phyloP scores from a whole-genome alignment of 352 stramenopile species.

The Pythium brachiatum region DNA sequence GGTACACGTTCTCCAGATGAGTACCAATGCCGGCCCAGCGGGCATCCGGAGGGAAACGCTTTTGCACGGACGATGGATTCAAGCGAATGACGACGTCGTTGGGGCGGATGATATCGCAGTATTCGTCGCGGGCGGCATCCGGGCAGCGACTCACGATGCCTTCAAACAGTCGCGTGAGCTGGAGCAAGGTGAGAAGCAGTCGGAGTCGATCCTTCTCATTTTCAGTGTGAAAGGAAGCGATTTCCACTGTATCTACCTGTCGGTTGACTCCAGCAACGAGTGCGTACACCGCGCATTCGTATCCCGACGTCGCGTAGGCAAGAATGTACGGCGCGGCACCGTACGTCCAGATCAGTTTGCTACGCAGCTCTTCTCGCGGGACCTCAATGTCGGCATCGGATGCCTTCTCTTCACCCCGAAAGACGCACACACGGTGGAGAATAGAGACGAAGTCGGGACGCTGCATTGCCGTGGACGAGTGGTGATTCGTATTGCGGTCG shows the following conservation, averaged over 20 bases:
- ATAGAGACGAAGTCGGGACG: slow-evolving; percentile 5
- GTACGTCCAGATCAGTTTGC: slow-evolving; percentile 10
- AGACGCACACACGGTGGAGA: slow-evolving; percentile 2
- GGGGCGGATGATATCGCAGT: no score
- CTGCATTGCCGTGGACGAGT: neutral
- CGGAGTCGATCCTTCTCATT: neutral
- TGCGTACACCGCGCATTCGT: neutral
- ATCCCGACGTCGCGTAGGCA: neutral
- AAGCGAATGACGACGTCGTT: no score
- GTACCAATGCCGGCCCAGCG: no score
- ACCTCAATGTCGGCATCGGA: neutral
- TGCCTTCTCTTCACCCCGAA: slow-evolving; percentile 6
- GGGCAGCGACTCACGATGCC: no score
- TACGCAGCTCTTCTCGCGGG: neutral
- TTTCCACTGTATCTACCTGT: neutral
- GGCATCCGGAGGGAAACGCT: no score
- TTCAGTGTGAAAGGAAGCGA: neutral
- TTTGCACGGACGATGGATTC: no score
- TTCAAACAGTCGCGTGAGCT: no score
- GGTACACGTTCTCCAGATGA: no score
- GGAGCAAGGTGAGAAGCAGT: neutral
- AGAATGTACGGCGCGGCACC: slow-evolving; percentile 8
- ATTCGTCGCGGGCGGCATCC: no score
- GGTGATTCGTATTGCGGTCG: no score
- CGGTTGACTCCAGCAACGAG: neutral